Percentiles rank a stretch among this genome's conserved stretches.
phyloP scores from a whole-genome alignment of 2,329 filamentous ascomycete species.

The Aspergillus terreus region DNA sequence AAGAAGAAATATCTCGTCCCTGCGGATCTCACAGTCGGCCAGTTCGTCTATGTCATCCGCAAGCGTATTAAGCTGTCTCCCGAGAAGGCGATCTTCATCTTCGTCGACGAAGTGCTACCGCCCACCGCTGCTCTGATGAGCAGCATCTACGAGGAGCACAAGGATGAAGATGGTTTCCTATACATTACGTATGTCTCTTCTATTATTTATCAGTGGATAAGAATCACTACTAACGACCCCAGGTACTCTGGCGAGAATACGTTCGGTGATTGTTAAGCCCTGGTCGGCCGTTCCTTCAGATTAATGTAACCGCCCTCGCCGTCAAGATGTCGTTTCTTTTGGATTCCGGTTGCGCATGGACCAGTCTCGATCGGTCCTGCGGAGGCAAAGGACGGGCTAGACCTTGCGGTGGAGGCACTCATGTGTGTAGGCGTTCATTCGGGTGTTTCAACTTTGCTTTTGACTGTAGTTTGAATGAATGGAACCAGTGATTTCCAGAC shows the following conservation, averaged over 20 bases:
- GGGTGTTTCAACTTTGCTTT: constrained; percentile 10
- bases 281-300: constrained; percentile 10
- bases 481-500: no score
- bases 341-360: background rate
- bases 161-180: constrained; percentile 82
- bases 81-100: constrained; percentile 99
- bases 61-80: constrained; percentile 99
- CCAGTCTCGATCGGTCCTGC: constrained; percentile 2
- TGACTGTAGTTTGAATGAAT: background rate
- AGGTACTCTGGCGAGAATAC: constrained; percentile 99
- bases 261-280: constrained; percentile 59
- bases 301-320: constrained; percentile 9
- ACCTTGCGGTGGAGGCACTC: constrained; percentile 13
- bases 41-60: constrained; percentile 99
- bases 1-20: constrained; percentile 99
- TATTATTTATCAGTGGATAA: background rate
- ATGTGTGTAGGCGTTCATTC: constrained; percentile 21
- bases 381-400: constrained; percentile 12
- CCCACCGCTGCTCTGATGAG: constrained; percentile 98
- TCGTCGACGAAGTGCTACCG: constrained; percentile 95
- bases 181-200: constrained; percentile 78
- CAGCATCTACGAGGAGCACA: constrained; percentile 99
- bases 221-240: constrained; percentile 1
- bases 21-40: constrained; percentile 93
- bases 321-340: constrained; percentile 10